Conservation (phyloP, 306 rosid genomes). For the Abrus precatorius region DNA sequence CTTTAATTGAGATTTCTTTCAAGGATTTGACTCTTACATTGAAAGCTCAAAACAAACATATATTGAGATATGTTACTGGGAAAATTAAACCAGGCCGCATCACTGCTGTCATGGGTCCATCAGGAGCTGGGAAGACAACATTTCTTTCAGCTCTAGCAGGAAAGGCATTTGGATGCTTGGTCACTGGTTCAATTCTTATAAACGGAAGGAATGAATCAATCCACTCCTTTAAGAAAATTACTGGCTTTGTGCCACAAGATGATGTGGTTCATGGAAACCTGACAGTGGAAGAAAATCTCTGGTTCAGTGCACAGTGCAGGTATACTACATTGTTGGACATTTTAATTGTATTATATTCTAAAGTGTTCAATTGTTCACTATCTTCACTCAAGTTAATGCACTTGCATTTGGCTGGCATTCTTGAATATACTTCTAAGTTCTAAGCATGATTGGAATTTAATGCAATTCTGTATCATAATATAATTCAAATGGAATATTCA, state of each 20-base stretch:
- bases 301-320: constrained; percentile 99
- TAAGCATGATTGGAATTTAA: no score
- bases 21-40: constrained; percentile 83
- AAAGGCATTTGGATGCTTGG: constrained; percentile 81
- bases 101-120: constrained; percentile 98
- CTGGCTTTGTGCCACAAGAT: constrained; percentile 99
- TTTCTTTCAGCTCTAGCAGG: constrained; percentile 95
- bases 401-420: neutral
- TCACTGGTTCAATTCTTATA: constrained; percentile 79
- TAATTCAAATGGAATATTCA: neutral
- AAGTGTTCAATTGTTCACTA: neutral
- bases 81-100: constrained; percentile 92
- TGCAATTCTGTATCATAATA: neutral
- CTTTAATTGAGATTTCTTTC: constrained; percentile 90
- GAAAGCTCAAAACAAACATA: constrained; percentile 80
- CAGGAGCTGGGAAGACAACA: constrained; percentile 98
- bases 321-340: constrained; percentile 50
- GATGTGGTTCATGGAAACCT: constrained; percentile 96
- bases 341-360: constrained; percentile 41
- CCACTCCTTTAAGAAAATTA: constrained; percentile 84
- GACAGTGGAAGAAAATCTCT: constrained; percentile 97
- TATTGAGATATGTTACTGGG: constrained; percentile 88
- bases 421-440: no score
- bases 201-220: constrained; percentile 85
- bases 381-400: constrained; percentile 25